Base-by-base conservation (phyloP, 495 filamentous ascomycete species). In the Penicillium soppii region DNA sequence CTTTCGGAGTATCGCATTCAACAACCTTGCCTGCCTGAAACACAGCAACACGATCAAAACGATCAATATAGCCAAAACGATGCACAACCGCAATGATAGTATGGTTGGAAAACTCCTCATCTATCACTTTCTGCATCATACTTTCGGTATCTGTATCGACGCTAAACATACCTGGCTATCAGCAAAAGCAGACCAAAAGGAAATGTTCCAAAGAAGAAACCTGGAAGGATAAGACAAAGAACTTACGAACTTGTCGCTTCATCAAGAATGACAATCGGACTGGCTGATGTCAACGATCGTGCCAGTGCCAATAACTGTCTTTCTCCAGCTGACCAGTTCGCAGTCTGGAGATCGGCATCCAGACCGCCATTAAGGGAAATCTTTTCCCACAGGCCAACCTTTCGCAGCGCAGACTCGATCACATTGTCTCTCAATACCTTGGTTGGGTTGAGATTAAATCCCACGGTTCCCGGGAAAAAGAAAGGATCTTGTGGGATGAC, bases 51-150 rank as follows among this genome's bases (percentile, higher is more conserved):
- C 53, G 56, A 52, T 74, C 73, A 43, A 56, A 69, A 46, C 74
- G 70, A 7, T 69, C 33, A 37, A 79, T 71, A 7, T 73, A 75
- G 26, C 73, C 69, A 6, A 83, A 52, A 13, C 73, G 66, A 60
- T 85, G 82, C 3, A 80, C 76, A 8, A 85, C 71, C 36, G 78
- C 69, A 47, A 85, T 62, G 12, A 83, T 66, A 0, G 81, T 85
- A 38, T 73, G 68, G 0, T 65, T 62, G 2, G 51, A 49, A 54
- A 84, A 79, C 39, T 80, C 72, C 22, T 70, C 56, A 0, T 78
- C 63, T 4, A 84, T 68, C 48, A 83, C 68, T 7, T 55, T 42
- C 45, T 79, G 74, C 64, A 82, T 77, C 4, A 71, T 41, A 17
- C 41, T 52, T 43, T 81, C 77, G 1, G 77, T 77, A 26, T 73